These are phyloP conservation scores for Begonia masoniana DNA, from an alignment of 306 rosid genomes.

Conservation along the genomic window DNA sequence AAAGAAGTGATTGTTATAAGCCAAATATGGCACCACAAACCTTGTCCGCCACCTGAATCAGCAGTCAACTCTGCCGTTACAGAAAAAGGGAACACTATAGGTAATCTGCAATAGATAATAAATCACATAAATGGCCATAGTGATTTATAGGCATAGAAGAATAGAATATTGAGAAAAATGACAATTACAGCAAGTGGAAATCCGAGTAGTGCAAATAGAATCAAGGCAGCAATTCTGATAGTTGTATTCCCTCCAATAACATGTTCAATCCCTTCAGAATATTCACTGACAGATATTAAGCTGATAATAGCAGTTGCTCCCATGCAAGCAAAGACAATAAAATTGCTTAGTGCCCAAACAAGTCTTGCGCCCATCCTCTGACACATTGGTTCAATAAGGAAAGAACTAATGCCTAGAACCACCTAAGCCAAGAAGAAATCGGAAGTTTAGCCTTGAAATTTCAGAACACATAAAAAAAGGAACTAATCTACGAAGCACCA, in stretches of 20 bases:
- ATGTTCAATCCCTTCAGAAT: conserved; percentile 55
- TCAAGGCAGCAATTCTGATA: conserved; percentile 69
- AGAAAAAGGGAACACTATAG: conserved; percentile 86
- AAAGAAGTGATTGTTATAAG: too few relatives aligned
- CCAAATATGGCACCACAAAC: too few relatives aligned
- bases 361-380: conserved; percentile 10
- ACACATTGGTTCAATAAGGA: conserved; percentile 59
- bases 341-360: conserved; percentile 80
- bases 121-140: background rate
- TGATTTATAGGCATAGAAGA: background rate
- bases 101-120: conserved; percentile 67
- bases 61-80: conserved; percentile 89
- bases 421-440: conserved; percentile 34
- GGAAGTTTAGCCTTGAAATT: conserved; percentile 11
- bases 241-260: conserved; percentile 57
- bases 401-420: conserved; percentile 90
- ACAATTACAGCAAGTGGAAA: conserved; percentile 92
- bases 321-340: too few relatives aligned
- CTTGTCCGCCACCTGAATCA: conserved; percentile 55
- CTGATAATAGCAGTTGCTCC: conserved; percentile 62
- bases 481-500: too few relatives aligned
- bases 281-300: conserved; percentile 42
- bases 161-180: background rate
- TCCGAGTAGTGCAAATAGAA: conserved; percentile 86
- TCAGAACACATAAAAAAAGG: background rate